phyloP scores from a whole-genome alignment of 768 basidiomycete species.

The Tricholoma saponaceum region DNA sequence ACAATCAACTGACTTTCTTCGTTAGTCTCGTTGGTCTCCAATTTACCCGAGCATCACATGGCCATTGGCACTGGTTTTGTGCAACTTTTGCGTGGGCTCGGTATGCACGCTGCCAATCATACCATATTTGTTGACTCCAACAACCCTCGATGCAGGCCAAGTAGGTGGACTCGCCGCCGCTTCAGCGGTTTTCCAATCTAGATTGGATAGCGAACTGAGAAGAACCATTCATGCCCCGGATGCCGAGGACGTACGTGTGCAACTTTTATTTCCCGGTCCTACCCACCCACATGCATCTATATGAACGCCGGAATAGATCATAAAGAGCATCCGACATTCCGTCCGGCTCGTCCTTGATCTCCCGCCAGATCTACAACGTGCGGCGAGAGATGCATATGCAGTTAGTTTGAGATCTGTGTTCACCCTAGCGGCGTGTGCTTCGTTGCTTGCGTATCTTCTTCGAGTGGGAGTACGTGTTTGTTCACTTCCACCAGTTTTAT shows the following conservation, averaged over 20 bases:
- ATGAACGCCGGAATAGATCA: too few relatives aligned
- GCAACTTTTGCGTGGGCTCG: slow-evolving; percentile 58
- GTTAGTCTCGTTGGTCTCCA: slow-evolving; percentile 52
- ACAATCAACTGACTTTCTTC: too few relatives aligned
- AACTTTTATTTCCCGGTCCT: background rate
- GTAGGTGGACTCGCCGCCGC: slow-evolving; percentile 57
- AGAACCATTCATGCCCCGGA: slow-evolving; percentile 39
- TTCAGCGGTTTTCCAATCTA: slow-evolving; percentile 55
- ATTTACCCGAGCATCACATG: slow-evolving; percentile 47
- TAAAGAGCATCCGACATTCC: slow-evolving; percentile 49
- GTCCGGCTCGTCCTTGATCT: slow-evolving; percentile 43
- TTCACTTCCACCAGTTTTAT: background rate
- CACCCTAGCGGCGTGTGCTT: slow-evolving; percentile 45
- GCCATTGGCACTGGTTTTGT: slow-evolving; percentile 59
- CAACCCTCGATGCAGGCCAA: slow-evolving; percentile 39
- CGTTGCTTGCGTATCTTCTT: slow-evolving; percentile 45
- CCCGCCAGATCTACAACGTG: slow-evolving; percentile 40
- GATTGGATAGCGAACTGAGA: slow-evolving; percentile 40
- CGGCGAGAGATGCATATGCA: slow-evolving; percentile 53
- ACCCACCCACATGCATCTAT: too few relatives aligned
- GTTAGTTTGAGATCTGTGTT: slow-evolving; percentile 50
- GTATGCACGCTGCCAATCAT: slow-evolving; percentile 22
- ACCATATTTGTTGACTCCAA: background rate
- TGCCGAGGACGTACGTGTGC: slow-evolving; percentile 36
- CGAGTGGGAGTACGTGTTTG: slow-evolving; percentile 43